These are phyloP conservation scores for Barnettozyma populi DNA, from an alignment of 805 yeast genomes.

Conservation along the genomic window DNA sequence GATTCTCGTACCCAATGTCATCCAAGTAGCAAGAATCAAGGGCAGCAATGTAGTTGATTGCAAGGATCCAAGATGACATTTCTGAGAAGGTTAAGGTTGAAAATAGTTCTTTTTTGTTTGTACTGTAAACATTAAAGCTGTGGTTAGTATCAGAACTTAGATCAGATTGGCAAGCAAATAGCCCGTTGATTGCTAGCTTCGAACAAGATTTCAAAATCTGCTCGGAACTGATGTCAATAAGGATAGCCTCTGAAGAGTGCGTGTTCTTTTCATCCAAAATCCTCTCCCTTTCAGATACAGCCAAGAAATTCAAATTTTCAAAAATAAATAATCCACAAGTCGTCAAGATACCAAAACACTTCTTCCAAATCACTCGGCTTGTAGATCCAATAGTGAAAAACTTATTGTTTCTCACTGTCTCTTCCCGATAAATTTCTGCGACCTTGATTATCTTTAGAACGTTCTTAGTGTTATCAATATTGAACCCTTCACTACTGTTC, in stretches of 20 bases:
- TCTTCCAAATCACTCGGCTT: slow-evolving; percentile 34
- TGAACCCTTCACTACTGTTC: not conserved
- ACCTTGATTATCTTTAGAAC: slow-evolving; percentile 33
- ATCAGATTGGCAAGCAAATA: slow-evolving; percentile 32
- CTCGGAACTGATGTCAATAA: slow-evolving; percentile 27
- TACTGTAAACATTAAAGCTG: slow-evolving; percentile 36
- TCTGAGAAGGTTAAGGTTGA: slow-evolving; percentile 41
- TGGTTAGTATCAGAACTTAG: slow-evolving; percentile 10
- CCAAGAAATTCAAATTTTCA: slow-evolving; percentile 32
- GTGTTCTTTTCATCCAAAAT: slow-evolving; percentile 17
- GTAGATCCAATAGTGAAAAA: slow-evolving; percentile 28
- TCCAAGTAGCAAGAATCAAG: slow-evolving; percentile 34
- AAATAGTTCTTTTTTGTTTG: slow-evolving; percentile 35
- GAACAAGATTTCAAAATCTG: slow-evolving; percentile 25
- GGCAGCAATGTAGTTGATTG: slow-evolving; percentile 49
- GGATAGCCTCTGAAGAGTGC: slow-evolving; percentile 24
- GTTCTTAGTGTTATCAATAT: slow-evolving; percentile 4
- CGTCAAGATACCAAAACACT: slow-evolving; percentile 43
- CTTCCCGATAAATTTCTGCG: slow-evolving; percentile 37
- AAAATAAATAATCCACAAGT: slow-evolving; percentile 44
- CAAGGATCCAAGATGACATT: slow-evolving; percentile 51
- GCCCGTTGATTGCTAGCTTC: slow-evolving; percentile 32
- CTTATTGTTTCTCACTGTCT: slow-evolving; percentile 26
- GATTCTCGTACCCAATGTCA: slow-evolving; percentile 4
- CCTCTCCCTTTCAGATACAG: slow-evolving; percentile 24